phyloP scores from a whole-genome alignment of 176 grass and related monocot species.

The Triticum monococcum region DNA sequence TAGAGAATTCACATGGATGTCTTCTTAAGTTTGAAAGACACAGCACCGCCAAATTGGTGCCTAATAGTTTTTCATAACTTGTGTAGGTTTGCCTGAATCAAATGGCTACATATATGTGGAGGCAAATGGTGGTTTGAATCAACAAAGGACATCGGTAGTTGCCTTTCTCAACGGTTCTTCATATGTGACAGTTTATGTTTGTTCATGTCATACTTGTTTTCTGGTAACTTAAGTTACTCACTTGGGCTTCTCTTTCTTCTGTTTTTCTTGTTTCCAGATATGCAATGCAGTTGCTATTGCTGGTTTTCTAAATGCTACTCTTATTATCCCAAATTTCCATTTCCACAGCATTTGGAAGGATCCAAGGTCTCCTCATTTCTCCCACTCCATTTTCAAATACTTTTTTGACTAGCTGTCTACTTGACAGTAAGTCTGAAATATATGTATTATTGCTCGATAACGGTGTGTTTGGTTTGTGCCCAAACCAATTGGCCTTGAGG shows the following conservation, averaged over 20 bases:
- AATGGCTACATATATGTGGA: slow-evolving; percentile 98
- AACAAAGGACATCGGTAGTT: slow-evolving; percentile 88
- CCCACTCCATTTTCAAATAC: not conserved
- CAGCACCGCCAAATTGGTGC: not conserved
- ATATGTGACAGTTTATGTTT: slow-evolving; percentile 12
- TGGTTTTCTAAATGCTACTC: slow-evolving; percentile 93
- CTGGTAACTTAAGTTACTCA: not conserved
- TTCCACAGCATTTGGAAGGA: slow-evolving; percentile 99
- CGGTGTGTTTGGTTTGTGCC: not conserved
- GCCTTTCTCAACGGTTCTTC: slow-evolving; percentile 18
- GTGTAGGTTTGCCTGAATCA: slow-evolving; percentile 87
- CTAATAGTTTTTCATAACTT: slow-evolving; percentile 14
- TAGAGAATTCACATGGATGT: not conserved
- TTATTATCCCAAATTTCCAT: slow-evolving; percentile 90
- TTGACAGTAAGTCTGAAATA: not conserved
- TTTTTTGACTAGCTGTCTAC: not conserved
- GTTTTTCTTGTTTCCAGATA: slow-evolving; percentile 63
- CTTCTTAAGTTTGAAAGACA: slow-evolving; percentile 6
- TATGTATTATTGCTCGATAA: not conserved
- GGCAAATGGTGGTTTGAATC: slow-evolving; percentile 98
- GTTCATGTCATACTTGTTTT: not conserved
- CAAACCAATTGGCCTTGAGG: not conserved
- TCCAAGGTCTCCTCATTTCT: slow-evolving; percentile 61
- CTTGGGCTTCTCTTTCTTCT: slow-evolving; percentile 15
- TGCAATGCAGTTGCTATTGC: slow-evolving; percentile 95